Evolutionary conservation across 1,139 yeast genomes (phyloP).

Genomic region (Kodamaea fungicola): DNA sequence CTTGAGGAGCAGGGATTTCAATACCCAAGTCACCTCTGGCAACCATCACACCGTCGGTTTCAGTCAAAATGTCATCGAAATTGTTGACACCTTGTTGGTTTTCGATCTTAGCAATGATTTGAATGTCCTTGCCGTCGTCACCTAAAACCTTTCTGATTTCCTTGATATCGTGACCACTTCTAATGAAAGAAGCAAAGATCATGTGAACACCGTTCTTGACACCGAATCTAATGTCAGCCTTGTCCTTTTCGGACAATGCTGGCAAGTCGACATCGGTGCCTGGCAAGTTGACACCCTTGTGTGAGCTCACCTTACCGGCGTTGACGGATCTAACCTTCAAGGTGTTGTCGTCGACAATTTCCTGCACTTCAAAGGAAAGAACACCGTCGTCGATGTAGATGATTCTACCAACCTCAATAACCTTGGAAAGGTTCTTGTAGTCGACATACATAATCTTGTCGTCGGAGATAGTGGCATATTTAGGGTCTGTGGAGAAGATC

Average conservation of each 20-base stretch:
- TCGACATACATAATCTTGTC: conserved; percentile 84
- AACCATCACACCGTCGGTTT: conserved; percentile 99
- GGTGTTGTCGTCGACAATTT: conserved; percentile 73
- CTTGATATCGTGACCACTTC: conserved; percentile 86
- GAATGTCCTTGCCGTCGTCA: conserved; percentile 93
- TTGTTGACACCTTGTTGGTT: conserved; percentile 99
- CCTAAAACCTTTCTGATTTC: conserved; percentile 93
- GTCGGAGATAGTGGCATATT: conserved; percentile 67
- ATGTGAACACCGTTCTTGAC: conserved; percentile 96
- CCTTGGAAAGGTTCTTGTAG: conserved; percentile 95
- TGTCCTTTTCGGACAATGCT: conserved; percentile 95
- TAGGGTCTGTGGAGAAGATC: conserved; percentile 88
- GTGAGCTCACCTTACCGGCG: conserved; percentile 93
- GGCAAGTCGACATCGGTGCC: conserved; percentile 99
- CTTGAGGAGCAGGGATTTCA: conserved; percentile 99
- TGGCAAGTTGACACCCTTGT: conserved; percentile 99
- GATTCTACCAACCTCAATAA: conserved; percentile 79
- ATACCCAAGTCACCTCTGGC: conserved; percentile 99
- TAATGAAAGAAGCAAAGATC: conserved; percentile 97
- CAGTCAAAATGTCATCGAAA: conserved; percentile 90
- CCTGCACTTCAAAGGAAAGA: conserved; percentile 86
- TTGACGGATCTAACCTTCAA: conserved; percentile 85
- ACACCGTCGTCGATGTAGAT: conserved; percentile 98
- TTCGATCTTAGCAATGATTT: conserved; percentile 96
- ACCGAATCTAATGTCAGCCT: conserved; percentile 86